Evolutionary conservation across 164 flowering plant genomes (phyloP), one percentile per base, ranked within the genome.

Genomic region (Malania oleifera): DNA sequence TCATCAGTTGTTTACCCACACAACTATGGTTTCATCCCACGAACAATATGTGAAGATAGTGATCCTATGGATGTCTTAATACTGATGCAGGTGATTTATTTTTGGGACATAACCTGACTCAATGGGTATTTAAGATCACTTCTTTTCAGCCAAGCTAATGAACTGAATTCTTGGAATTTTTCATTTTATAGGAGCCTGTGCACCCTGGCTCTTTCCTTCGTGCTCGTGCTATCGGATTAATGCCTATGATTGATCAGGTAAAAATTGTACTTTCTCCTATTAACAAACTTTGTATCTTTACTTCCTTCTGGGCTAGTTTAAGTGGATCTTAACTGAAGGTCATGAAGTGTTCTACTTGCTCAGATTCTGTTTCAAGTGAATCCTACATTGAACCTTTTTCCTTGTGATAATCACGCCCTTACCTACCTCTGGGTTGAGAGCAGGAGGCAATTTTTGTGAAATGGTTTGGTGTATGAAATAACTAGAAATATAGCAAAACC

Each of bases 201-300:
- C 60, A 81, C 6, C 77, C 97, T 64, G 95, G 89, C 37, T 75
- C 87, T 43, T 87, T 81, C 71, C 91, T 90, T 45, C 89, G 91
- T 63, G 95, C 95, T 25, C 89, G 92, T 35, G 95, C 97, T 17
- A 85, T 90, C 69, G 97, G 93, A 56, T 66, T 90, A 31, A 90
- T 87, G 97, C 92, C 93, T 25, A 87, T 87, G 95, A 82, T 90
- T 76, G 97, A 90, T 70, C 95, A 87, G 84, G 95, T 85, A 68
- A 66, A 15, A 9, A 1, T 7, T 5, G 27, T 61, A 23, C 2
- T 17, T 19, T 45, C 38, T 50, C 13, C 23, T 38, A 7, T 38
- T 38, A 15, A 4, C 37, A 31, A 31, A 31, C 9, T 31, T 31
- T 31, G 37, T n/a, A n/a, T n/a, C n/a, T n/a, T n/a, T n/a, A n/a